A percentile compares a stretch with the other conserved stretches of the same genome.
Evolutionary conservation across 495 filamentous ascomycete genomes (phyloP).

Genomic region (Choiromyces venosus): DNA sequence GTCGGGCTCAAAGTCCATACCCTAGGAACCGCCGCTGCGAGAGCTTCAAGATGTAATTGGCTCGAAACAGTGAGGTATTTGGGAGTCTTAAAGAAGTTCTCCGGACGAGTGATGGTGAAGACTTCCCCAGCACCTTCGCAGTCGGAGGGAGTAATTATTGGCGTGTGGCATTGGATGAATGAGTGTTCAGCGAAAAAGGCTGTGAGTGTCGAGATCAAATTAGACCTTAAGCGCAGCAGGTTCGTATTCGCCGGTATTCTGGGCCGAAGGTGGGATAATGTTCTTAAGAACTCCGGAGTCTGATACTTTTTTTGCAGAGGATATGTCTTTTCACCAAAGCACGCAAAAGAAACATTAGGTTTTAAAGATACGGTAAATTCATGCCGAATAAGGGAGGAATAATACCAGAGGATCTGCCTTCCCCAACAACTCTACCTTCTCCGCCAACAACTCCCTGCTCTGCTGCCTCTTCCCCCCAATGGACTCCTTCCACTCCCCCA

Average conservation of each 20-base stretch:
- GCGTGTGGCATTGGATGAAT: slow-evolving; percentile 85
- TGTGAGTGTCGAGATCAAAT: slow-evolving; percentile 64
- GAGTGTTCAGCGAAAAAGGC: slow-evolving; percentile 62
- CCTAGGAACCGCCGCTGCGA: slow-evolving; percentile 77
- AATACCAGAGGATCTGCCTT: slow-evolving; percentile 70
- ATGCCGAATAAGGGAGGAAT: slow-evolving; percentile 2
- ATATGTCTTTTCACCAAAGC: slow-evolving; percentile 57
- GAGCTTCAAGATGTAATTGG: slow-evolving; percentile 89
- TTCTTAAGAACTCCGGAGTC: slow-evolving; percentile 78
- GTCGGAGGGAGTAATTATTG: slow-evolving; percentile 92
- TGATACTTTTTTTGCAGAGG: slow-evolving; percentile 94
- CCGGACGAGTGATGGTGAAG: slow-evolving; percentile 59
- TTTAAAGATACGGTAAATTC: neutral
- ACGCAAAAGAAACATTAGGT: neutral
- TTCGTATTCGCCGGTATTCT: slow-evolving; percentile 76
- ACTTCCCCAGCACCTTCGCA: slow-evolving; percentile 96
- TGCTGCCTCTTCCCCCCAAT: slow-evolving; percentile 62
- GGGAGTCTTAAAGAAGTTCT: slow-evolving; percentile 70
- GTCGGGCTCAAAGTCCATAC: slow-evolving; percentile 94
- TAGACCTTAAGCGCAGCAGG: slow-evolving; percentile 77
- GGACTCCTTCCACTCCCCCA: slow-evolving; percentile 72
- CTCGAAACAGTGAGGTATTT: slow-evolving; percentile 95
- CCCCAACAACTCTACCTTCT: slow-evolving; percentile 64
- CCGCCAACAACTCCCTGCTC: slow-evolving; percentile 68
- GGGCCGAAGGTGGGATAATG: slow-evolving; percentile 79